These are phyloP conservation scores for Arthrobotrys pseudoclavata DNA, from an alignment of 2,329 filamentous ascomycete species.

Conservation along the genomic window DNA sequence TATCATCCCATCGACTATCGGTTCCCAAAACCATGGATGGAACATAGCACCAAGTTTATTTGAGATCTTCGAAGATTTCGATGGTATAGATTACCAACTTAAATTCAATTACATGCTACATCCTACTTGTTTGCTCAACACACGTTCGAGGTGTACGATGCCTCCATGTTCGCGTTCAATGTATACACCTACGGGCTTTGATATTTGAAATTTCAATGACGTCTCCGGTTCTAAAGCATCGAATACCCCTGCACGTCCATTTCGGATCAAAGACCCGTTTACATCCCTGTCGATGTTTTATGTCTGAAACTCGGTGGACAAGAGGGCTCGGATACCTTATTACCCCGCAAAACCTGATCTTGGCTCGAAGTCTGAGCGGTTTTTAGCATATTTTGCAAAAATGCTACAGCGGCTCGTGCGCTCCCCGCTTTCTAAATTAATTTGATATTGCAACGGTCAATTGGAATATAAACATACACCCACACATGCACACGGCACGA, in stretches of 20 bases:
- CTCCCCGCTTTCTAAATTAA: neutral
- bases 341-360: slow-evolving; percentile 49
- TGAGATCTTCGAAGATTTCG: neutral
- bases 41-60: neutral
- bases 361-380: slow-evolving; percentile 7
- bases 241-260: slow-evolving; percentile 14
- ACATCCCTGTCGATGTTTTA: slow-evolving; percentile 43
- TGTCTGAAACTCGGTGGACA: slow-evolving; percentile 42
- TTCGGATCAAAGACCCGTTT: slow-evolving; percentile 48
- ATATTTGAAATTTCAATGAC: too few relatives aligned
- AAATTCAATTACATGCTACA: neutral
- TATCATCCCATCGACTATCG: slow-evolving; percentile 10
- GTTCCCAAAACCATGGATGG: slow-evolving; percentile 16
- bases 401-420: too few relatives aligned
- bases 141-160: neutral
- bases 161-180: neutral
- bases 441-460: neutral
- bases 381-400: neutral
- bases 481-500: slow-evolving; percentile 7
- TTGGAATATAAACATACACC: neutral
- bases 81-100: neutral
- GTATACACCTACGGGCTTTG: neutral
- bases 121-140: too few relatives aligned
- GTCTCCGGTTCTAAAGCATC: too few relatives aligned
- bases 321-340: slow-evolving; percentile 22